Conservation (phyloP, 768 basidiomycete genomes). For the Filobasidium floriforme region DNA sequence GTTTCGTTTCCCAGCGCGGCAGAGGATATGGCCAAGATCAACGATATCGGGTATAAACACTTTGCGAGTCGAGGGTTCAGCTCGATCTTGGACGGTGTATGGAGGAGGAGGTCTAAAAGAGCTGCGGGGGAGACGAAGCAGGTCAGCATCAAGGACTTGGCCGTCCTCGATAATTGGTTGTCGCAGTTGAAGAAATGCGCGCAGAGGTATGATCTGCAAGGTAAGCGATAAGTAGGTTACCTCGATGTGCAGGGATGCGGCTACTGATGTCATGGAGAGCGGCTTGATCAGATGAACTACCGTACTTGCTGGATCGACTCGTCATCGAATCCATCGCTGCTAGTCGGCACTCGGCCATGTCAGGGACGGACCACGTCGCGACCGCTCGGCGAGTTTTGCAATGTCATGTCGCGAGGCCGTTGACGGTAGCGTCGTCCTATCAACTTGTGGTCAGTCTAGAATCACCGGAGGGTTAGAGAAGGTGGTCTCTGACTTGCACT, state of each 20-base stretch:
- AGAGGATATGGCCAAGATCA: neutral
- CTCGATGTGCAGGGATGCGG: neutral
- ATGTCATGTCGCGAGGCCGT: neutral
- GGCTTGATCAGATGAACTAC: neutral
- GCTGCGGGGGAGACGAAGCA: neutral
- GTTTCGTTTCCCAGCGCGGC: neutral
- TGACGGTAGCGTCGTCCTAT: no score
- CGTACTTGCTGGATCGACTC: neutral
- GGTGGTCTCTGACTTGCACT: no score
- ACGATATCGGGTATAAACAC: neutral
- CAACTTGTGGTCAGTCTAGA: no score
- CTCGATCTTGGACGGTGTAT: no score
- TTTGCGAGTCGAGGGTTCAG: neutral
- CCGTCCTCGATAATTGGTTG: neutral
- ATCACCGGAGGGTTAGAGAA: no score
- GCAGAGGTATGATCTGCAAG: neutral
- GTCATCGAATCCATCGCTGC: neutral
- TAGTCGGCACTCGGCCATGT: neutral
- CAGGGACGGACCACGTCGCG: neutral
- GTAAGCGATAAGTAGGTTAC: neutral
- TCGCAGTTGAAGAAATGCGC: neutral
- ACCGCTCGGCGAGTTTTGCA: neutral
- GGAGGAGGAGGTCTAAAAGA: no score
- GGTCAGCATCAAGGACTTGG: neutral
- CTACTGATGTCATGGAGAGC: neutral